Evolutionary conservation across 495 filamentous ascomycete species (phyloP).

Genomic region (Penicillium robsamsonii): DNA sequence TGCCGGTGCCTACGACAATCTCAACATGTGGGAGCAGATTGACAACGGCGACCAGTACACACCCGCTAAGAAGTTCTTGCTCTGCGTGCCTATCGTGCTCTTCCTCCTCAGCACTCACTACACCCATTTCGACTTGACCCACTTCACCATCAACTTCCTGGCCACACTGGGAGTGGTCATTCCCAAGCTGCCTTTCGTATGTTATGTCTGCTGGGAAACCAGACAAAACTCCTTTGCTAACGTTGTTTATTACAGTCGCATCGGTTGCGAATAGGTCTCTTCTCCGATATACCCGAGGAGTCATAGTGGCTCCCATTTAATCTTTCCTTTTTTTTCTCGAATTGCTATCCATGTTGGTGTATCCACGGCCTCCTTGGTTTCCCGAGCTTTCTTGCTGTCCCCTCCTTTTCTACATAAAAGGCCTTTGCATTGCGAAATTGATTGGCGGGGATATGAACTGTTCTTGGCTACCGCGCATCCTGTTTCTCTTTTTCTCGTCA

Average conservation of each 20-base stretch:
- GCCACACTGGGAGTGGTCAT: conserved; percentile 90
- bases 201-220: conserved; percentile 30
- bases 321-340: conserved; percentile 18
- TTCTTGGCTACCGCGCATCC: conserved; percentile 22
- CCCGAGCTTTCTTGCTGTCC: conserved; percentile 6
- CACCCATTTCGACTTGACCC: conserved; percentile 93
- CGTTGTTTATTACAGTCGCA: conserved; percentile 35
- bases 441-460: conserved; percentile 22
- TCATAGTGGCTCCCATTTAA: conserved; percentile 32
- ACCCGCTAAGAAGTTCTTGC: conserved; percentile 94
- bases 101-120: conserved; percentile 98
- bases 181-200: conserved; percentile 90
- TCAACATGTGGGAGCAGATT: conserved; percentile 99
- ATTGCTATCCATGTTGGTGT: conserved; percentile 26
- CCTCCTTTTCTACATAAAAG: conserved; percentile 17
- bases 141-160: conserved; percentile 95
- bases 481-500: conserved; percentile 15
- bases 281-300: conserved; percentile 45
- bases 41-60: conserved; percentile 99
- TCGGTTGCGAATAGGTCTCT: conserved; percentile 50
- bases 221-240: conserved; percentile 19
- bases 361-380: conserved; percentile 15
- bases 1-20: conserved; percentile 96
- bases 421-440: conserved; percentile 30
- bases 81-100: conserved; percentile 88